A percentile compares a stretch with the other conserved stretches of the same genome.
Evolutionary conservation across 331 rosid genomes (phyloP).

Genomic region (Quercus phellos): DNA sequence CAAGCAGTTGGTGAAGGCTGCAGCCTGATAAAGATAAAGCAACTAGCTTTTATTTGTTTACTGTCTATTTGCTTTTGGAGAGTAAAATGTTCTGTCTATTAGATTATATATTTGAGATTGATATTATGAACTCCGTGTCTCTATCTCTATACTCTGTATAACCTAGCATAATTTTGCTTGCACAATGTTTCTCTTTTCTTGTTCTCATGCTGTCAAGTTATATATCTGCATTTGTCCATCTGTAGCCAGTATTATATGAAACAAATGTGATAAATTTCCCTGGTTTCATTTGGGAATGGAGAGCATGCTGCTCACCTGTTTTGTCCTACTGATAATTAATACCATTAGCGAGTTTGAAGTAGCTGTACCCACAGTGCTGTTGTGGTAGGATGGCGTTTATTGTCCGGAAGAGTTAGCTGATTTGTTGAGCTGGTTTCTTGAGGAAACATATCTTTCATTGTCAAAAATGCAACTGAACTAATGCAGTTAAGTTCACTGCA

Average conservation of each 20-base stretch:
- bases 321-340: neutral
- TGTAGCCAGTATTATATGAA: neutral
- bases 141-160: constrained; percentile 1
- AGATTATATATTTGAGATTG: neutral
- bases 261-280: neutral
- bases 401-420: no score
- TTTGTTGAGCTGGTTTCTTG: no score
- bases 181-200: neutral
- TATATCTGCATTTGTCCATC: neutral
- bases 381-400: neutral
- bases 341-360: neutral
- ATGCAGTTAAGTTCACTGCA: no score
- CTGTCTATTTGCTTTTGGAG: constrained; percentile 20
- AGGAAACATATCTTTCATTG: no score
- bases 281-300: neutral
- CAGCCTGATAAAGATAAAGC: constrained; percentile 26
- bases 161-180: neutral
- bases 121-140: neutral
- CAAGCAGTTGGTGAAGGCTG: constrained; percentile 37
- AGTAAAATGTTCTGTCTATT: neutral
- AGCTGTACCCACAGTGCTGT: neutral
- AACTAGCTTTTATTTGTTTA: constrained; percentile 34
- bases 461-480: no score
- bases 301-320: neutral
- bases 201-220: neutral